These are phyloP conservation scores for Drechslerella coelobrocha DNA, from an alignment of 2,329 filamentous ascomycete genomes.

Conservation along the genomic window DNA sequence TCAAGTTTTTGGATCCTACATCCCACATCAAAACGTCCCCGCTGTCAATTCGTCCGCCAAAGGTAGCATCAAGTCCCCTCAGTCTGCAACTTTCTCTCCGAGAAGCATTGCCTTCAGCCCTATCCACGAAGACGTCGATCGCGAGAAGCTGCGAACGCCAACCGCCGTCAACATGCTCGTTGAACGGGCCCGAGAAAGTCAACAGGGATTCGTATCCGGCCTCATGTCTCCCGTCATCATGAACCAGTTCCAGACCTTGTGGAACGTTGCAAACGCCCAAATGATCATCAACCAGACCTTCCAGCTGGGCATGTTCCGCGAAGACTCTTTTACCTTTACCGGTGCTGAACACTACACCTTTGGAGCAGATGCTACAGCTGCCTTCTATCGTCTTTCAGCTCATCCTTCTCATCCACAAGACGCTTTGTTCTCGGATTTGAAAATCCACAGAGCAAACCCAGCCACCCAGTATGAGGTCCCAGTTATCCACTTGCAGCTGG, in stretches of 20 bases:
- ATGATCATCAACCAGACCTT: slow-evolving; percentile 40
- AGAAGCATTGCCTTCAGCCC: slow-evolving; percentile 48
- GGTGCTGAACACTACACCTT: slow-evolving; percentile 53
- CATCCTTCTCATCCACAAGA: slow-evolving; percentile 52
- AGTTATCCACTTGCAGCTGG: slow-evolving; percentile 53
- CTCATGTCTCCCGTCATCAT: slow-evolving; percentile 44
- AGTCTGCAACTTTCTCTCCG: slow-evolving; percentile 46
- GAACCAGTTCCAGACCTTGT: slow-evolving; percentile 44
- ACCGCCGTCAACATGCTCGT: slow-evolving; percentile 51
- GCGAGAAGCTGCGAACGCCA: slow-evolving; percentile 43
- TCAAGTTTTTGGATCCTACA: slow-evolving; percentile 33
- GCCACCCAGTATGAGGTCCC: slow-evolving; percentile 51
- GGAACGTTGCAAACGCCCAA: slow-evolving; percentile 50
- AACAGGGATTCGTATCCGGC: slow-evolving; percentile 45
- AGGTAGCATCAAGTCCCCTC: slow-evolving; percentile 41
- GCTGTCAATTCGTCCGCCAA: slow-evolving; percentile 35
- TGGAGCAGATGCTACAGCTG: slow-evolving; percentile 49
- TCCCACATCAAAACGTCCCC: slow-evolving; percentile 43
- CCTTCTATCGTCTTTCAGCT: slow-evolving; percentile 53
- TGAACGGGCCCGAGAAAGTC: slow-evolving; percentile 45
- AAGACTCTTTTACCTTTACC: slow-evolving; percentile 50
- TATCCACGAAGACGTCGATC: slow-evolving; percentile 50
- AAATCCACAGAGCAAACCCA: slow-evolving; percentile 52
- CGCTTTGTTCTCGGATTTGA: slow-evolving; percentile 52
- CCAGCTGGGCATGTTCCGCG: slow-evolving; percentile 48